Evolutionary conservation across 1,284 basidiomycete genomes (phyloP), one percentile per base, ranked within the genome.

Genomic region (Heterobasidion occidentale): DNA sequence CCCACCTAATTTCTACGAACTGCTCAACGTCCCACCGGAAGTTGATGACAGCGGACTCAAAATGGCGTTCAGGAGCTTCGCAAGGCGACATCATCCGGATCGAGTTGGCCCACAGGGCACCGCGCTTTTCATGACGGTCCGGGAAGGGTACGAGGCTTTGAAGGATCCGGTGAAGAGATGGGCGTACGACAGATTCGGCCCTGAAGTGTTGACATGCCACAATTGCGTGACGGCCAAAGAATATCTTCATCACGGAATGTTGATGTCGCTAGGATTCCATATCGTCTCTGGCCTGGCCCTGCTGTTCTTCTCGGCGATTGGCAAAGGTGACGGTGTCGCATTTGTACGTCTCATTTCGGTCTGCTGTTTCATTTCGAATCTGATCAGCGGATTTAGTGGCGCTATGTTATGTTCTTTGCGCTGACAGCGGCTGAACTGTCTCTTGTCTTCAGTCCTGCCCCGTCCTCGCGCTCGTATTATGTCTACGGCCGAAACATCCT

Each of bases 151-250:
- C 65, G 92, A 95, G 66, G 83, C 84, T 0, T 70, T 95, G 36
- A 90, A 84, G 58, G 81, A 93, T 62, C 90, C 92, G 0, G 76
- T 83, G 1, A 85, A 86, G 57, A 74, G 92, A 50, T 94, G 91
- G 71, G 92, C 92, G 0, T 95, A 95, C 68, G 92, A 95, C 60
- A 79, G 90, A 58, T 94, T 94, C 64, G 92, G 92, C 0, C 83
- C 88, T 3, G 80, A 84, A 35, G 84, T 86, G 2, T 62, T 91
- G 20, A 65, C 63, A 0, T 94, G 91, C 89, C 77, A 74, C 36
- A 73, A 83, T 34, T 85, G 84, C 59, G 74, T 74, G n/a, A 87
- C 86, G 0, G 71, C 77, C 33, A 76, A 78, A 53, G 92, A 94
- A 56, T 92, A 84, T 62, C 72, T 94, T 51, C 71, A 75, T n/a